phyloP scores from a whole-genome alignment of 1,284 basidiomycete species.

The Ustilago shanxiensis region DNA sequence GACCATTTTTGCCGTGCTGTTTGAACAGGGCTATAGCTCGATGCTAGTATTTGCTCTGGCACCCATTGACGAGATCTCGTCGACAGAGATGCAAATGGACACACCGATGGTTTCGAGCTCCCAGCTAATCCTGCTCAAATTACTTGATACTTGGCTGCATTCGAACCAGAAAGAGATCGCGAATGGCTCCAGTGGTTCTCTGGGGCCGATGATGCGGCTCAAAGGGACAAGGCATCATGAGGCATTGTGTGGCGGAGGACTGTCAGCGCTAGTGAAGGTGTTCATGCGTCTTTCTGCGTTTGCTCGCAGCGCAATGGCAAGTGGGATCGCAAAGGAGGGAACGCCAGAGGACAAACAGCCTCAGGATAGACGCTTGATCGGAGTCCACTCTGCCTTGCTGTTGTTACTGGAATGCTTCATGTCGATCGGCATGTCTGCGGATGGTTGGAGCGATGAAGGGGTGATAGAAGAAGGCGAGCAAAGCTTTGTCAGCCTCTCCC shows the following conservation, averaged over 20 bases:
- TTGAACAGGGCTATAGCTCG: conserved; percentile 32
- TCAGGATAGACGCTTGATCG: conserved; percentile 43
- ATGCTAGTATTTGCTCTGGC: conserved; percentile 26
- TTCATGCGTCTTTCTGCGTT: conserved; percentile 37
- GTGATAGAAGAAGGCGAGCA: neutral
- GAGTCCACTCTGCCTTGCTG: conserved; percentile 48
- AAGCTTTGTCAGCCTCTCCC: conserved; percentile 12
- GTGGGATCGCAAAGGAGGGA: conserved; percentile 26
- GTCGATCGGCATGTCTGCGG: conserved; percentile 47
- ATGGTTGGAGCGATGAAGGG: conserved; percentile 23
- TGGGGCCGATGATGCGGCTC: neutral
- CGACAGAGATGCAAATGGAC: conserved; percentile 4
- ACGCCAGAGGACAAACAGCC: conserved; percentile 24
- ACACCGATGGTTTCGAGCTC: conserved; percentile 34
- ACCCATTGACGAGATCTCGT: conserved; percentile 24
- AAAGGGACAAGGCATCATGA: neutral
- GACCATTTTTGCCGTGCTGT: conserved; percentile 47
- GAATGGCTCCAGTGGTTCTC: neutral
- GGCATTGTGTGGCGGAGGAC: conserved; percentile 3
- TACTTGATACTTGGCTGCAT: conserved; percentile 55
- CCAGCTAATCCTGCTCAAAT: conserved; percentile 53
- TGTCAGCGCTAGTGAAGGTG: conserved; percentile 21
- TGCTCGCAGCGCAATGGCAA: conserved; percentile 42
- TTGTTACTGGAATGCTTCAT: conserved; percentile 45
- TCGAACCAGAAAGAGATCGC: conserved; percentile 15